A percentile compares a stretch with the other conserved stretches of the same genome.
Evolutionary conservation across 768 basidiomycete species (phyloP).

Genomic region (Xerocomellus amylosporus): DNA sequence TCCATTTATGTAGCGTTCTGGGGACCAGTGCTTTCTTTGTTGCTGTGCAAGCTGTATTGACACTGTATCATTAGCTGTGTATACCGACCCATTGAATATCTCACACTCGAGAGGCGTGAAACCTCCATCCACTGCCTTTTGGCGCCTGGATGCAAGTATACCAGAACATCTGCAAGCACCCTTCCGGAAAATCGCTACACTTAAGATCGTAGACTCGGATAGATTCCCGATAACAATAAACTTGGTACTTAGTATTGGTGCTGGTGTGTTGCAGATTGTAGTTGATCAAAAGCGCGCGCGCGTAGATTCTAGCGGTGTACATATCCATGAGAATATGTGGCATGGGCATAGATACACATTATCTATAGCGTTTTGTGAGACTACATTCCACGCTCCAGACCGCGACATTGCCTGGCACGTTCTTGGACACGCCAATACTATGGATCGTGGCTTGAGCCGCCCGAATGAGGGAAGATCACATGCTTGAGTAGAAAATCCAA

Average conservation of each 20-base stretch:
- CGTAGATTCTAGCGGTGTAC: background rate
- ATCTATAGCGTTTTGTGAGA: constrained; percentile 5
- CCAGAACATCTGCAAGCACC: background rate
- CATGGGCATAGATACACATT: background rate
- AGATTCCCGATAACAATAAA: background rate
- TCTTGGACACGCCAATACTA: background rate
- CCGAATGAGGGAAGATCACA: background rate
- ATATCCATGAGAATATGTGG: constrained; percentile 2
- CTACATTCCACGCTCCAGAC: background rate
- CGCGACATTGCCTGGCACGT: background rate
- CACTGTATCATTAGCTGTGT: constrained; percentile 12
- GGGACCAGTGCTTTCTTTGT: constrained; percentile 3
- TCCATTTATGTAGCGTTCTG: background rate
- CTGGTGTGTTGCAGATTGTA: background rate
- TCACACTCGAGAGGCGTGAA: background rate
- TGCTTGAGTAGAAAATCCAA: background rate
- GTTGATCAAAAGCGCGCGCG: background rate
- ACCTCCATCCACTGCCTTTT: background rate
- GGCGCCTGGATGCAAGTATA: background rate
- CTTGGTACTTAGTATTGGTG: background rate
- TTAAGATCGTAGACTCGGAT: background rate
- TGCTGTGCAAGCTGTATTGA: constrained; percentile 4
- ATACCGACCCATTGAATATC: constrained; percentile 4
- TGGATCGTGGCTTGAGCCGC: background rate
- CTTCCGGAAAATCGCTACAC: background rate